Base-by-base conservation (phyloP, 2,329 filamentous ascomycete species). In the Aspergillus aculeatinus region DNA sequence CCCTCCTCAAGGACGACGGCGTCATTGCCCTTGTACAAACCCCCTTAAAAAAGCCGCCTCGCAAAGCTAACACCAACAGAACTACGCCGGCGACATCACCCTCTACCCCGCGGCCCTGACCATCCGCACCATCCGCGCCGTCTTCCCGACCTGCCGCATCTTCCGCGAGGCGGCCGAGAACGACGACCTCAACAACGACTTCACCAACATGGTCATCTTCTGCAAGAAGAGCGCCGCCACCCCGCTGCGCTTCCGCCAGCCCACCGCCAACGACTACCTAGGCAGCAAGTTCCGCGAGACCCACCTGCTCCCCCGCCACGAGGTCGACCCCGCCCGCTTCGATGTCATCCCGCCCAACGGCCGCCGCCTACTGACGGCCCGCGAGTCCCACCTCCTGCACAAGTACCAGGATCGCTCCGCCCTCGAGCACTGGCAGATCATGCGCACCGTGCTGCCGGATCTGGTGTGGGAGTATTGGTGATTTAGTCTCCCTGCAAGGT, bases 141-240 rank as follows among this genome's bases (percentile, higher is more conserved):
- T 95, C 59, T 99, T 98, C 76, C 89, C 91, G n/a, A 86, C 87
- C 4, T 99, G 95, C 77, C 90, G 92, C 61, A 86, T 96, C 68
- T 99, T 92, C 83, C 89, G 95, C 63, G 95, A 99, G 77, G 82
- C 84, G 27, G 82, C 86, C 4, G 77, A 81, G 0, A 77, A 81
- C 14, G 39, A 44, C 2, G 79, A 85, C 4, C 76, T 79, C 7
- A 75, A 85, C 23, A 79, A 81, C 39, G 91, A 96, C 71, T 97
- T 98, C 74, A 91, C 92, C 72, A 99, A 99, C 80, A 92, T 98
- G 85, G 90, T 98, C 51, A 87, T 98, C 61, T 97, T 97, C 80
- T 99, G 95, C 81, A 87, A 85, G 60, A 94, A 92, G 77, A 81
- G 79, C 11, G 72, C 78, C 27, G 65, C 68, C 25, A 67, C 64